Percentiles rank a stretch among this genome's conserved stretches.
Conservation (phyloP, 495 filamentous ascomycete species). For the Neurospora discreta region DNA sequence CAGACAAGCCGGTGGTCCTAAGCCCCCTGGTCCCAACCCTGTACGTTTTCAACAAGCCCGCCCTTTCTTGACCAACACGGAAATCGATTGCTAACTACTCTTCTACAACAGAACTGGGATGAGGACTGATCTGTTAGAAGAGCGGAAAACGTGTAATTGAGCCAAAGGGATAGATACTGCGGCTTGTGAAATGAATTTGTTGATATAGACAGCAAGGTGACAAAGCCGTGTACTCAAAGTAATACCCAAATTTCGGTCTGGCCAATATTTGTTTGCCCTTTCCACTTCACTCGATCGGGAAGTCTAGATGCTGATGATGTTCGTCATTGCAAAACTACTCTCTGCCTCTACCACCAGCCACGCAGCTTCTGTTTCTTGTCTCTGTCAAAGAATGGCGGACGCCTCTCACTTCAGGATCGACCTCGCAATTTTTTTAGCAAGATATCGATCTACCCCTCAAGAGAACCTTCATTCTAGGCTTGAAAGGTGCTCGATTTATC, state of each 20-base stretch:
- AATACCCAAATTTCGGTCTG: not conserved
- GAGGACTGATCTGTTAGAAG: slow-evolving; percentile 55
- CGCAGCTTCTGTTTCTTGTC: no score
- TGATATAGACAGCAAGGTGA: not conserved
- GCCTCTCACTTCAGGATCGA: no score
- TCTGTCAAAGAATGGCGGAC: no score
- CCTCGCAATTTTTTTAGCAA: no score
- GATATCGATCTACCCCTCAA: no score
- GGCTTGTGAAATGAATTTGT: not conserved
- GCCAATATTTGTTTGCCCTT: not conserved
- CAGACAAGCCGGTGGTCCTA: slow-evolving; percentile 92
- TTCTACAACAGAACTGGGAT: slow-evolving; percentile 66
- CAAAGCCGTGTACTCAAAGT: not conserved
- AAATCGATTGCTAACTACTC: not conserved
- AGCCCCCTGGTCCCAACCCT: slow-evolving; percentile 86
- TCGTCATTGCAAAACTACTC: not conserved
- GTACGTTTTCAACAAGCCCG: not conserved
- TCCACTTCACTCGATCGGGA: not conserved
- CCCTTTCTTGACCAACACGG: not conserved
- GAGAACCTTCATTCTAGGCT: no score
- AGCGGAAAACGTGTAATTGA: not conserved
- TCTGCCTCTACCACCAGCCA: no score
- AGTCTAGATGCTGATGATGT: not conserved
- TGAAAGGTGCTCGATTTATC: no score
- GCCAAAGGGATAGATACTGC: not conserved